Conservation (phyloP, 352 stramenopile genomes). For the Phytophthora palmivora region DNA sequence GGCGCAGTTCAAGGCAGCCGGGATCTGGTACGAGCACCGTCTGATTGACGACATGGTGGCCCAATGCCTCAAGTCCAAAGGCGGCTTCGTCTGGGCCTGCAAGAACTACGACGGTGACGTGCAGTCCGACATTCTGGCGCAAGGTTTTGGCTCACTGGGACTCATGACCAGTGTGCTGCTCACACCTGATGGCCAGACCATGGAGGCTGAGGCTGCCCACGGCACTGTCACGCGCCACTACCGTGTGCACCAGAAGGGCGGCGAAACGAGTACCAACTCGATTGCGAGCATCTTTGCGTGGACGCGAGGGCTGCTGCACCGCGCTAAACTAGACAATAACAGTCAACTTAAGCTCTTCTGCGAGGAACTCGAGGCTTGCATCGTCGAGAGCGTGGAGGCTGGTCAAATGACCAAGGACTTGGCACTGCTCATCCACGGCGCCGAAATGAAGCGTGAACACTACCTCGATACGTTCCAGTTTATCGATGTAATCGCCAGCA, state of each 20-base stretch:
- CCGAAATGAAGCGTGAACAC: slow-evolving; percentile 76
- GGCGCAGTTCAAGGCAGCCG: slow-evolving; percentile 67
- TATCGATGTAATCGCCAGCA: slow-evolving; percentile 60
- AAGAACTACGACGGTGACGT: slow-evolving; percentile 95
- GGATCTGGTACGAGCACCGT: slow-evolving; percentile 88
- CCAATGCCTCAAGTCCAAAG: slow-evolving; percentile 88
- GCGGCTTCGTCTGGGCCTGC: slow-evolving; percentile 90
- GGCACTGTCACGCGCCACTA: slow-evolving; percentile 92
- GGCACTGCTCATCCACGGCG: slow-evolving; percentile 80
- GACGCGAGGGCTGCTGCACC: slow-evolving; percentile 85
- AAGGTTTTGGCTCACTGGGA: slow-evolving; percentile 89
- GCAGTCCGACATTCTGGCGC: slow-evolving; percentile 90
- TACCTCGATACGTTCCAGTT: slow-evolving; percentile 87
- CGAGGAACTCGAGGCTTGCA: slow-evolving; percentile 72
- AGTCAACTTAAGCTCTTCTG: slow-evolving; percentile 74
- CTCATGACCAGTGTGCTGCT: slow-evolving; percentile 91
- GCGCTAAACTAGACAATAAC: slow-evolving; percentile 89
- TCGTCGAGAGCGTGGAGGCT: slow-evolving; percentile 85
- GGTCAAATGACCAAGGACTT: slow-evolving; percentile 91
- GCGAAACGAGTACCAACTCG: slow-evolving; percentile 90
- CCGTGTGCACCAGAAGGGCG: slow-evolving; percentile 88
- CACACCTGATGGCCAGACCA: slow-evolving; percentile 83
- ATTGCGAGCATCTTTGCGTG: slow-evolving; percentile 92
- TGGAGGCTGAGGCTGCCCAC: slow-evolving; percentile 90
- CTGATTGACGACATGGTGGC: slow-evolving; percentile 93